A percentile compares a stretch with the other conserved stretches of the same genome.
Evolutionary conservation across 768 basidiomycete genomes (phyloP).

Genomic region (Russula sp.): DNA sequence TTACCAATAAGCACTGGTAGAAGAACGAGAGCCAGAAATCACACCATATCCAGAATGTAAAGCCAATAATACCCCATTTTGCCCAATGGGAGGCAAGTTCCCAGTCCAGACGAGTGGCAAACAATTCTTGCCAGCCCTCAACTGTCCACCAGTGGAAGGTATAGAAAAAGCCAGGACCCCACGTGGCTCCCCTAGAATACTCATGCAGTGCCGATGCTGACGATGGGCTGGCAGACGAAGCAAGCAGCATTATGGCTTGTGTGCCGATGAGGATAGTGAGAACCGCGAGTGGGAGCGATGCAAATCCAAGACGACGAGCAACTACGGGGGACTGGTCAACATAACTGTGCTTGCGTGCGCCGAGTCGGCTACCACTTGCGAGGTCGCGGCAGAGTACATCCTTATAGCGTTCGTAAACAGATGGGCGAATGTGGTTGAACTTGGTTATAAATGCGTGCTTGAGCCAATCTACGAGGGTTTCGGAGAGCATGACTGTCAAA

Average conservation of each 20-base stretch:
- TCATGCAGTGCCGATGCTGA: conserved; percentile 12
- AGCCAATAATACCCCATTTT: conserved; percentile 59
- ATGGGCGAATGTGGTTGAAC: conserved; percentile 95
- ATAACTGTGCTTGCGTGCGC: conserved; percentile 78
- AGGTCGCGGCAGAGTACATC: conserved; percentile 95
- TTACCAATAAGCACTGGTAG: neutral
- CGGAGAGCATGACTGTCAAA: conserved; percentile 81
- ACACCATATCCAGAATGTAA: conserved; percentile 82
- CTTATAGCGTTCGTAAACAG: conserved; percentile 90
- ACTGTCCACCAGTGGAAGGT: conserved; percentile 37
- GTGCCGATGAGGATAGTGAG: conserved; percentile 69
- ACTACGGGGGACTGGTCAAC: conserved; percentile 95
- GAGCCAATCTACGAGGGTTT: conserved; percentile 95
- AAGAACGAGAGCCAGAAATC: conserved; percentile 23
- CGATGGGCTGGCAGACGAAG: conserved; percentile 30
- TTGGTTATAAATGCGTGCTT: conserved; percentile 99
- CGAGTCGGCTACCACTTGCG: conserved; percentile 63
- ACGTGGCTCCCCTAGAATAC: conserved; percentile 27
- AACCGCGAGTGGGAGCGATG: conserved; percentile 85
- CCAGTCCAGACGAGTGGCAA: conserved; percentile 34
- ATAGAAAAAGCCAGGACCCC: conserved; percentile 27
- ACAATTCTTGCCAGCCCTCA: conserved; percentile 20
- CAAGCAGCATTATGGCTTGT: conserved; percentile 58
- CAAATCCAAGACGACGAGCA: conserved; percentile 88
- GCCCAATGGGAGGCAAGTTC: conserved; percentile 42